phyloP scores from a whole-genome alignment of 148 eudicot genomes.

The Silene conica region DNA sequence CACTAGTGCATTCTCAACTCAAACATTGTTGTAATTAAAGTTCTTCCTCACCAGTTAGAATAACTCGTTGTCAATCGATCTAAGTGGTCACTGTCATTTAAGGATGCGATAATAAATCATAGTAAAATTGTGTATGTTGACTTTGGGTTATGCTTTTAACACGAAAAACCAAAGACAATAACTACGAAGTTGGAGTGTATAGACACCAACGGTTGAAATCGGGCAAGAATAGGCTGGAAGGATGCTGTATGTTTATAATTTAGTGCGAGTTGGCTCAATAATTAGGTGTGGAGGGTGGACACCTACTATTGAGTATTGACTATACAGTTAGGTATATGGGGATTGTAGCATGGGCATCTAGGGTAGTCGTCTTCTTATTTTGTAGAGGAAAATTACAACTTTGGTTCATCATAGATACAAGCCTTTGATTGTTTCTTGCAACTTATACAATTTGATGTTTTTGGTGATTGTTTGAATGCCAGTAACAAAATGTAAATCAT shows the following conservation, averaged over 20 bases:
- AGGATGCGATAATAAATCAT: background rate
- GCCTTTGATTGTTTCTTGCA: background rate
- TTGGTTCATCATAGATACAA: background rate
- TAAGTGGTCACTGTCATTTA: no score
- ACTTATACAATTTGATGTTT: no score
- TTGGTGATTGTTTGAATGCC: no score
- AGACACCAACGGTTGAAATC: conserved; percentile 4
- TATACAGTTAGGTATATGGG: conserved; percentile 10
- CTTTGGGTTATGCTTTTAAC: background rate
- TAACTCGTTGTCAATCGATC: no score
- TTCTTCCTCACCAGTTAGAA: no score
- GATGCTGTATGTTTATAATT: conserved; percentile 3
- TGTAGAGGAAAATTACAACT: background rate
- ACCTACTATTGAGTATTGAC: background rate
- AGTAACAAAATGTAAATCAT: no score
- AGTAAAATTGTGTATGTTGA: conserved; percentile 12
- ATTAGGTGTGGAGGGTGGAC: conserved; percentile 2
- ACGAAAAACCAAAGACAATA: conserved; percentile 18
- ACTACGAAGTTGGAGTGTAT: conserved; percentile 17
- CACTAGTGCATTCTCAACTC: no score
- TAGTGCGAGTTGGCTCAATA: background rate
- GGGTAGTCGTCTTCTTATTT: background rate
- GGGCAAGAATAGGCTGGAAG: conserved; percentile 14
- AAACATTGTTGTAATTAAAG: no score
- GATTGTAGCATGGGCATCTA: background rate